Evolutionary conservation across 1,139 yeast genomes (phyloP), one percentile per base, ranked within the genome.

Genomic region (Pichia sp.): DNA sequence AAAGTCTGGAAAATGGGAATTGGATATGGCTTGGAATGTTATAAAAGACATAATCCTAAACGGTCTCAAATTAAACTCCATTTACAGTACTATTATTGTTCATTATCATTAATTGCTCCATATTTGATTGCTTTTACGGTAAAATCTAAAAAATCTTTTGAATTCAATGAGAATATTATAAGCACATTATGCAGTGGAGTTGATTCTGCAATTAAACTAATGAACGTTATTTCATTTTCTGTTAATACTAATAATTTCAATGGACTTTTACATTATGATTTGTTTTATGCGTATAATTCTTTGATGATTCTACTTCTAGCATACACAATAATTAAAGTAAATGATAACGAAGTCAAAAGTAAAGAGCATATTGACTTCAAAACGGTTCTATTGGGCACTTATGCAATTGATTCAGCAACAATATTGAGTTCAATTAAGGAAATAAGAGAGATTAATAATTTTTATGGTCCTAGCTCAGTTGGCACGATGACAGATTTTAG

Each of bases 211-310:
- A 45, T 61, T 4, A 51, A 52, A 42, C 51, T 61, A 9, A 51
- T 66, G 1, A 51, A 59, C 34, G 44, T 62, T 4, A 44, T 62
- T 38, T 41, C 49, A n/a, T 41, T 51, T 30, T 55, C 61, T 1
- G 44, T 52, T 2, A 43, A 47, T 16, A 38, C 47, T 3, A 54
- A 54, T 1, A 51, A 59, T 41, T 56, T 62, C 40, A 59, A 60
- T 41, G 68, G 69, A 8, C 57, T 64, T 5, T 32, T 62, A 7
- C 59, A 60, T 26, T 52, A 55, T 16, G 69, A 66, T 46, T 53
- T 65, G 39, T 62, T 61, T 53, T 57, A 57, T 50, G 65, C 62
- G 3, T 66, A 66, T 43, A 56, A 57, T 35, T 58, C 67, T 2
- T 55, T 58, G 2, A 50, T 66, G 54, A 57, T 59, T 0, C 43